Evolutionary conservation across 805 yeast species (phyloP), one percentile per base, ranked within the genome.

Genomic region (Starmerella geochares): DNA sequence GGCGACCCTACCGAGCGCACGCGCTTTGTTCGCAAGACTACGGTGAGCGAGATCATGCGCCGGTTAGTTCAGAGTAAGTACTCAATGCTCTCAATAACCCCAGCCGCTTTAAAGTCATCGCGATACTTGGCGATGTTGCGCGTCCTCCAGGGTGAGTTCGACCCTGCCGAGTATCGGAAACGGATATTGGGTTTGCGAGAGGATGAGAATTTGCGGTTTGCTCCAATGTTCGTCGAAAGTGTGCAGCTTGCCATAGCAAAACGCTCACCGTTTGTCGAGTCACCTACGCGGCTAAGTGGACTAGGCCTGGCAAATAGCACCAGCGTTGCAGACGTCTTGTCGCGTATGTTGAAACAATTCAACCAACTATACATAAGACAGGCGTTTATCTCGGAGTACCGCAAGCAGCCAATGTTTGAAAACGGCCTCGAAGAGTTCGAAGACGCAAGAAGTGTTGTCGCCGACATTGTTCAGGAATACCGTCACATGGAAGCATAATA

Each of bases 281-380:
- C 67, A 35, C 68, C 74, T 7, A 65, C 73, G 29, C 70, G 73
- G 47, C 78, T 85, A 3, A 81, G 80, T 57, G 97, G 97, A 0
- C 71, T 87, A 55, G 85, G 83, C 79, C 69, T 92, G 21, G 76
- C 94, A 4, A 92, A 92, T 65, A 79, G 84, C 47, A 81, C 96
- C 0, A 78, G 87, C 1, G 78, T 90, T 10, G 73, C 80, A 2
- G 73, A 79, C 13, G 68, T 86, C 16, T 73, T 92, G 51, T 73
- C 75, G 28, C 78, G 80, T 54, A 79, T 83, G 0, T 71, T 87
- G 28, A 74, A 71, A 45, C 90, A 87, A 58, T 92, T 81, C 64
- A 96, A 90, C 58, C 75, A 79, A 43, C 74, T 92, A 48, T 83
- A 83, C 59, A 77, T 77, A 41, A 74, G 94, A 51, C 79, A 79